Conservation (phyloP, 345 rosid species). For the Moricandia moricandioides region DNA sequence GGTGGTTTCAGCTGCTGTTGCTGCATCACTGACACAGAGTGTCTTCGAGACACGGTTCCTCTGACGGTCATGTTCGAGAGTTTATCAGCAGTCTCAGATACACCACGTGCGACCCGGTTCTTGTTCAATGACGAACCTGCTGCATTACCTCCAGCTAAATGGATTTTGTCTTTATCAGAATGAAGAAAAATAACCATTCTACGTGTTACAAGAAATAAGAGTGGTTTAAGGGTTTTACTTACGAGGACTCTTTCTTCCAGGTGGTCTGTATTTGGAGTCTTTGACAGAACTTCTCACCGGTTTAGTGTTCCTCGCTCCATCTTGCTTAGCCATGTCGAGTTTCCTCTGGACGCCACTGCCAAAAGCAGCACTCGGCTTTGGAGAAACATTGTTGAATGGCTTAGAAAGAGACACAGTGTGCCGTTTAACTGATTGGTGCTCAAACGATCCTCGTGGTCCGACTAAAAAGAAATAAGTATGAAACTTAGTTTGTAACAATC, state of each 20-base stretch:
- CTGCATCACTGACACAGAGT: constrained; percentile 36
- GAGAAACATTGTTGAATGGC: constrained; percentile 44
- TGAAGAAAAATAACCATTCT: background rate
- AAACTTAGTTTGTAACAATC: background rate
- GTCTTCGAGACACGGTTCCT: constrained; percentile 41
- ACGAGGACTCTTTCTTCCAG: constrained; percentile 77
- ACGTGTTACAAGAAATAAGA: background rate
- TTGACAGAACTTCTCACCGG: constrained; percentile 42
- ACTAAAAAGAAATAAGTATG: constrained; percentile 35
- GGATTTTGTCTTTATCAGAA: background rate
- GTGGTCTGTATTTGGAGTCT: constrained; percentile 68
- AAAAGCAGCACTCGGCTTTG: constrained; percentile 51
- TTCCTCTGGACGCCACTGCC: constrained; percentile 72
- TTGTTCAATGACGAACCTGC: constrained; percentile 44
- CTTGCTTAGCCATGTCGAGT: constrained; percentile 66
- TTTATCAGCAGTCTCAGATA: constrained; percentile 49
- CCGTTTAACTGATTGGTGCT: constrained; percentile 56
- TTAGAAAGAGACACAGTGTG: constrained; percentile 47
- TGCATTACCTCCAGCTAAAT: background rate
- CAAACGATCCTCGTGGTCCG: constrained; percentile 53
- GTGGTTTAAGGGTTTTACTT: constrained; percentile 34
- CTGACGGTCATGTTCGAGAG: constrained; percentile 54
- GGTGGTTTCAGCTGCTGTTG: constrained; percentile 40
- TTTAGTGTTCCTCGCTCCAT: constrained; percentile 49
- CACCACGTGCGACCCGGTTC: constrained; percentile 42